A percentile compares a stretch with the other conserved stretches of the same genome.
Conservation (phyloP, 805 yeast genomes). For the Candida corydali region DNA sequence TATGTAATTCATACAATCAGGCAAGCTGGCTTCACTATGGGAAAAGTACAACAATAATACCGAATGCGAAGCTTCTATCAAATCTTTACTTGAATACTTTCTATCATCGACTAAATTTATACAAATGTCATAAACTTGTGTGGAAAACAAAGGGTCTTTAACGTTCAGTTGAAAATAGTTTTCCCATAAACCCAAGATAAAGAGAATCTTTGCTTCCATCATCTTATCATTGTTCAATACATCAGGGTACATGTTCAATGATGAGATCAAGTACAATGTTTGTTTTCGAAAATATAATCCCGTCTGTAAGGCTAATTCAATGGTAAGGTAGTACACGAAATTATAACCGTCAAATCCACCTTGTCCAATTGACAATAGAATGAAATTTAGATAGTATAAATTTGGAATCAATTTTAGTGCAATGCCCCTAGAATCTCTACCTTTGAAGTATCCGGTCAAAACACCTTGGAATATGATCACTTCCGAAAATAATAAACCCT, state of each 20-base stretch:
- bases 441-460: conserved; percentile 29
- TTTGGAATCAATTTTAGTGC: conserved; percentile 31
- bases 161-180: conserved; percentile 31
- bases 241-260: conserved; percentile 25
- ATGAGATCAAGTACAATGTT: conserved; percentile 32
- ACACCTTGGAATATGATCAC: conserved; percentile 51
- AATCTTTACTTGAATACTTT: conserved; percentile 16
- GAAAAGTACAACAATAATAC: conserved; percentile 41
- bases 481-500: conserved; percentile 42
- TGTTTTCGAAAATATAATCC: conserved; percentile 25
- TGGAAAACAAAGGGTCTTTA: conserved; percentile 16
- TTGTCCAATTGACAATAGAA: conserved; percentile 51
- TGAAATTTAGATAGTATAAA: conserved; percentile 43
- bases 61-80: conserved; percentile 64
- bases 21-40: conserved; percentile 16
- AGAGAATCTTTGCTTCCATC: conserved; percentile 38
- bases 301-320: conserved; percentile 34
- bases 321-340: conserved; percentile 48
- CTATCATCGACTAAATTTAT: conserved; percentile 27
- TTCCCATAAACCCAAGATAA: conserved; percentile 46
- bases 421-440: conserved; percentile 16
- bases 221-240: conserved; percentile 23
- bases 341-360: conserved; percentile 65
- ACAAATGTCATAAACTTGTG: conserved; percentile 26
- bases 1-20: conserved; percentile 35